Percentiles rank a stretch among this genome's conserved stretches.
These are phyloP conservation scores for Sclerotiophoma versabilis DNA, from an alignment of 2,329 filamentous ascomycete genomes.

Conservation along the genomic window DNA sequence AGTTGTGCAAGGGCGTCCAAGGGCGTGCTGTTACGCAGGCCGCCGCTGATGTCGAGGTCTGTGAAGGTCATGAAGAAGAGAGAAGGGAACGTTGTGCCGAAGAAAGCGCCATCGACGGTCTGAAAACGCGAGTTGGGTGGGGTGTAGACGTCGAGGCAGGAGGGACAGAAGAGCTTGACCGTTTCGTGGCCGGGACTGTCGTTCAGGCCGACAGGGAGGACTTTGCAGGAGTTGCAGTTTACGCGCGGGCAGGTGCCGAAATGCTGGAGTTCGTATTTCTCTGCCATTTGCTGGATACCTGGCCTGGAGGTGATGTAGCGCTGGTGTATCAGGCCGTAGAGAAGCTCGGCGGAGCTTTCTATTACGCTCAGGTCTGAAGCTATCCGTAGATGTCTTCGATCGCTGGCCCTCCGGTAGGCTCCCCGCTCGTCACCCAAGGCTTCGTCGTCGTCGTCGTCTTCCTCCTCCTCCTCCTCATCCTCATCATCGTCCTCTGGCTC, in stretches of 20 bases:
- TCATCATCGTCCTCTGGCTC: slow-evolving; percentile 95
- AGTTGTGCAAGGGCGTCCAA: slow-evolving; percentile 46
- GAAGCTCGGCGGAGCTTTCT: slow-evolving; percentile 95
- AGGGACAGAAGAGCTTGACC: slow-evolving; percentile 97
- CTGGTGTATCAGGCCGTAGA: slow-evolving; percentile 98
- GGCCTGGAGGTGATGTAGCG: slow-evolving; percentile 96
- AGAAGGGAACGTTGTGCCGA: slow-evolving; percentile 94
- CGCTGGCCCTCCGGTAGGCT: slow-evolving; percentile 53
- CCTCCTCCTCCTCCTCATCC: slow-evolving; percentile 76
- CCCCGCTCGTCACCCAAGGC: slow-evolving; percentile 62
- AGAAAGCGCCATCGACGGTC: slow-evolving; percentile 96
- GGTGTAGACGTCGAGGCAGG: slow-evolving; percentile 95
- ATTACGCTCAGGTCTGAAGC: slow-evolving; percentile 94
- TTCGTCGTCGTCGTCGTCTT: slow-evolving; percentile 65
- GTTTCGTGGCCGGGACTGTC: slow-evolving; percentile 97
- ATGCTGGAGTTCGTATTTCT: slow-evolving; percentile 97
- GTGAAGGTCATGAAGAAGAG: slow-evolving; percentile 99
- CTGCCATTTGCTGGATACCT: slow-evolving; percentile 98
- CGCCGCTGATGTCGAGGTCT: slow-evolving; percentile 83
- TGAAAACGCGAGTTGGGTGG: slow-evolving; percentile 97
- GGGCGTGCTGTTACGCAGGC: slow-evolving; percentile 65
- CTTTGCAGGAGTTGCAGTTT: slow-evolving; percentile 87
- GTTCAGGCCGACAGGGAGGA: slow-evolving; percentile 89
- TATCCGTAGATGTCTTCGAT: slow-evolving; percentile 80
- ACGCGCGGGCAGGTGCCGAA: slow-evolving; percentile 96